Percentiles rank a stretch among this genome's conserved stretches.
Conservation (phyloP, 345 rosid species). For the Populus tremula region DNA sequence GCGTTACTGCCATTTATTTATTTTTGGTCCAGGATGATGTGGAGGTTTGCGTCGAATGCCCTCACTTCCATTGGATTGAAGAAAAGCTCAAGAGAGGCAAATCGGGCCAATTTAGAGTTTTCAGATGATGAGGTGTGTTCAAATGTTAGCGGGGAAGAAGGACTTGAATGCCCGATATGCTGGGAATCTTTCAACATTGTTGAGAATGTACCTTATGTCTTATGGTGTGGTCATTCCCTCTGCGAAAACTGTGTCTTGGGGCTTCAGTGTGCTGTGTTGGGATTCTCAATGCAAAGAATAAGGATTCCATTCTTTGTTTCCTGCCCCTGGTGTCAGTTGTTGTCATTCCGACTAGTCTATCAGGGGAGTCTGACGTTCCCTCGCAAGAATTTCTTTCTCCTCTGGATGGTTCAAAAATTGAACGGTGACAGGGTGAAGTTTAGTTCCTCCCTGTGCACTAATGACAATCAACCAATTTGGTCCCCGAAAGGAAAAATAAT, state of each 20-base stretch:
- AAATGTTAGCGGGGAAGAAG: slow-evolving; percentile 45
- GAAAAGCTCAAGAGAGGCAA: not conserved
- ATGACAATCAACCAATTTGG: slow-evolving; percentile 23
- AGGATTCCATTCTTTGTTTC: slow-evolving; percentile 82
- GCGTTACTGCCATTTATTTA: not conserved
- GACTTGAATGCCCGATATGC: slow-evolving; percentile 81
- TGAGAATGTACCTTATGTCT: slow-evolving; percentile 77
- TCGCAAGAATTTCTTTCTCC: slow-evolving; percentile 73
- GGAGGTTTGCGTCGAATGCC: slow-evolving; percentile 9
- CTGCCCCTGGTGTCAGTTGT: slow-evolving; percentile 84
- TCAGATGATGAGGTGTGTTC: slow-evolving; percentile 58
- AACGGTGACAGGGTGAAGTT: slow-evolving; percentile 54
- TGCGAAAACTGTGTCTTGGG: slow-evolving; percentile 78
- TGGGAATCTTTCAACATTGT: slow-evolving; percentile 85
- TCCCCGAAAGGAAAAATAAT: slow-evolving; percentile 15
- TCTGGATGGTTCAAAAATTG: slow-evolving; percentile 90
- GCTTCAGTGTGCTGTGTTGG: slow-evolving; percentile 65
- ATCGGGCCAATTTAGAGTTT: slow-evolving; percentile 33
- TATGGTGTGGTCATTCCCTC: slow-evolving; percentile 90
- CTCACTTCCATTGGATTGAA: not conserved
- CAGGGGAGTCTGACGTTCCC: slow-evolving; percentile 70
- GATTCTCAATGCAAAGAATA: slow-evolving; percentile 30
- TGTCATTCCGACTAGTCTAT: slow-evolving; percentile 70
- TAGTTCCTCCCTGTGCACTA: slow-evolving; percentile 14
- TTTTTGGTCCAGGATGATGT: not conserved